Base-by-base conservation (phyloP, 805 yeast genomes). In the Saccharomycopsis javanensis region DNA sequence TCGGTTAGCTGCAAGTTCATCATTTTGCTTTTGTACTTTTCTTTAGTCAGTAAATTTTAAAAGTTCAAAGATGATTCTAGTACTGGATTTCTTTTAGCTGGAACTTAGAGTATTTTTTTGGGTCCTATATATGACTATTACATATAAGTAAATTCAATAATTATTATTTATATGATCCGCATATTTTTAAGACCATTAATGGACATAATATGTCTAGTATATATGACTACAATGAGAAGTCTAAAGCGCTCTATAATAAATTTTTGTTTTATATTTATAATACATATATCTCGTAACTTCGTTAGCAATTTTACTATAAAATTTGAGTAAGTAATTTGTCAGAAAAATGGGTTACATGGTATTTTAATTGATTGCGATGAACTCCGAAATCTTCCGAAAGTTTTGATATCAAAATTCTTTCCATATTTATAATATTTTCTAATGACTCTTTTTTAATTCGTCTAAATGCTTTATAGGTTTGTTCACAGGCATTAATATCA, bases 381-480 rank as follows among this genome's bases (percentile, higher is more conserved):
- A 62, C n/a, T 1, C 66, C 66, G 50, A 62, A 61, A 30, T 57
- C 59, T 13, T 51, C 35, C 7, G 57, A 54, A 15, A 63, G 33
- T 35, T 61, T 61, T 5, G 60, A 58, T 7, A 57, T 45, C 2
- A 63, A 28, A 4, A 56, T 27, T 6, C 46, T 34, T 37, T 62
- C 62, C 15, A 61, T 54, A 30, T 50, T 38, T 3, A 34, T 13
- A 23, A 60, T 13, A 6, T 59, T 59, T 23, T 55, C 51, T 10
- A n/a, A 45, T 1, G 48, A 48, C 30, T 42, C 48, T 42, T 42
- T 42, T 20, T 42, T 42, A 20, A 10, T 16, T 23, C 27, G 23
- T 3, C 15, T 33, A 18, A 37, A 13, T 3, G 4, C 37, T 20
- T 55, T 56, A 16, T 59, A 20, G 16, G 42, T 46, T 2, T 33